A percentile compares a stretch with the other conserved stretches of the same genome.
Conservation (phyloP, 495 filamentous ascomycete genomes). For the Aspergillus carlsbadensis region DNA sequence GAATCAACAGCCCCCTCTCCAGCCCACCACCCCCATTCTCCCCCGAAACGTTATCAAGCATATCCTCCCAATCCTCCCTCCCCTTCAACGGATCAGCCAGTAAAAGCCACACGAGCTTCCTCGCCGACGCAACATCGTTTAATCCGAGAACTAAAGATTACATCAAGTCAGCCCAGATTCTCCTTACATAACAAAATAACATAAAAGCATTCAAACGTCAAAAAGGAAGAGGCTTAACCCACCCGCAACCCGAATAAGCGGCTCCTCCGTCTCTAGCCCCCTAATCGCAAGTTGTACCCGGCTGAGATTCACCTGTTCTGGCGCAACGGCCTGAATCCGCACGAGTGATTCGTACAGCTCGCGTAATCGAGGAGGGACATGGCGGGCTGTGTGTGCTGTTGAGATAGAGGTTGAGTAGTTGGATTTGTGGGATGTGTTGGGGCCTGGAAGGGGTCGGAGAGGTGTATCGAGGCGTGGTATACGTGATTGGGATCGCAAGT, state of each 20-base stretch:
- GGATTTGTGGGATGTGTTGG: background rate
- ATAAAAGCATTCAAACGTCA: background rate
- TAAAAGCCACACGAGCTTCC: constrained; percentile 65
- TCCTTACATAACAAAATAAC: background rate
- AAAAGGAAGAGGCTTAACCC: constrained; percentile 15
- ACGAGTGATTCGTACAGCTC: constrained; percentile 62
- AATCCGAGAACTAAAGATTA: constrained; percentile 51
- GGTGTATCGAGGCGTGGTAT: background rate
- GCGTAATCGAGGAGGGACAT: constrained; percentile 37
- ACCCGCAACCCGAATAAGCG: constrained; percentile 72
- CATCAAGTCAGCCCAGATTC: background rate
- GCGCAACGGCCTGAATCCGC: constrained; percentile 59
- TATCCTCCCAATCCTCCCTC: constrained; percentile 68
- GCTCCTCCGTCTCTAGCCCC: constrained; percentile 67
- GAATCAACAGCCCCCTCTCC: constrained; percentile 54
- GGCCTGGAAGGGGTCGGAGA: background rate
- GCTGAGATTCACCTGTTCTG: constrained; percentile 68
- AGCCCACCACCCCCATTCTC: constrained; percentile 37
- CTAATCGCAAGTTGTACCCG: constrained; percentile 77
- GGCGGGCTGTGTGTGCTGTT: constrained; percentile 19
- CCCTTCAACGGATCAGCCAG: constrained; percentile 74
- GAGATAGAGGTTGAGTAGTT: background rate
- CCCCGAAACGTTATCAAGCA: constrained; percentile 42
- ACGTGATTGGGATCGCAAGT: background rate
- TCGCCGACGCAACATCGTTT: constrained; percentile 45